phyloP scores from a whole-genome alignment of 108 stramenopile genomes.

The Nannochloropsis gaditana region DNA sequence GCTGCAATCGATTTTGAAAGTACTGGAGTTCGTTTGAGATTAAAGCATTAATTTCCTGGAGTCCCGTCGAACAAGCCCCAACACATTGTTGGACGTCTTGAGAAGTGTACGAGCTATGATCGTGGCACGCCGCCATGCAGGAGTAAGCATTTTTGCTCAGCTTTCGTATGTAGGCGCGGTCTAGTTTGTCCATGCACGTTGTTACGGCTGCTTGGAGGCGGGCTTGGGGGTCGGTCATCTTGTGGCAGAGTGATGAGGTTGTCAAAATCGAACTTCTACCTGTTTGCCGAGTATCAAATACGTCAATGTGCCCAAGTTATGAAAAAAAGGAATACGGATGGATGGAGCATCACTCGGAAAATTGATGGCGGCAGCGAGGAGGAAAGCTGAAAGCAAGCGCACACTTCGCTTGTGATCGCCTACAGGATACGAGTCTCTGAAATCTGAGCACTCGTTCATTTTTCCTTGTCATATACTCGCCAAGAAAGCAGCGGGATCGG shows the following conservation, averaged over 20 bases:
- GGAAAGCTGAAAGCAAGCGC: no score
- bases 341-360: no score
- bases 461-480: no score
- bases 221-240: conserved; percentile 1
- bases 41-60: conserved; percentile 17
- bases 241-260: neutral
- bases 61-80: conserved; percentile 3
- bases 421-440: no score
- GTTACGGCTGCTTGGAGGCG: conserved; percentile 9
- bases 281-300: no score
- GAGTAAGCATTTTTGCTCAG: conserved; percentile 13
- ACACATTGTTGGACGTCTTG: conserved; percentile 20
- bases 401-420: no score
- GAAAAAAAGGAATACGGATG: no score
- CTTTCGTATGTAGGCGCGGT: neutral
- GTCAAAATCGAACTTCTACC: no score
- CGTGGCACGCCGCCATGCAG: conserved; percentile 13
- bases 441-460: no score
- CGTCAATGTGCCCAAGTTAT: no score
- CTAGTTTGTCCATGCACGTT: conserved; percentile 1
- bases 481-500: no score
- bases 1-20: conserved; percentile 15
- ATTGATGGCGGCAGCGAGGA: no score
- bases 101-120: neutral
- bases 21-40: conserved; percentile 1